These are phyloP conservation scores for Saccharomycopsis guyanensis DNA, from an alignment of 805 yeast species.

Conservation along the genomic window DNA sequence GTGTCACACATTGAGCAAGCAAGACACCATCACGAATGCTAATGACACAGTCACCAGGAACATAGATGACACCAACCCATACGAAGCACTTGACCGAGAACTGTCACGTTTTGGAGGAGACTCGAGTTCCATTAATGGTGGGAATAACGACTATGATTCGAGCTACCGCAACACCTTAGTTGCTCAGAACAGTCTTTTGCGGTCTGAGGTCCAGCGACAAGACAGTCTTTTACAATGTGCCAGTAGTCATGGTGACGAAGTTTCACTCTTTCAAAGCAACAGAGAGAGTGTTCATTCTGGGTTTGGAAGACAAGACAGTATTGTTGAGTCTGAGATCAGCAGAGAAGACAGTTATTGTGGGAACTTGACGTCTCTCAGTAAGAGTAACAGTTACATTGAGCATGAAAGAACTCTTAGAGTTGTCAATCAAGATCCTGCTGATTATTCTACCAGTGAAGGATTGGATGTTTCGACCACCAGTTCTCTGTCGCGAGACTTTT, in stretches of 20 bases:
- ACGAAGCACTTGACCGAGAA: background rate
- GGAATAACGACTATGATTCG: too few relatives aligned
- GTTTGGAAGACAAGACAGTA: background rate
- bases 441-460: background rate
- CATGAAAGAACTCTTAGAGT: background rate
- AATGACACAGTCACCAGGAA: background rate
- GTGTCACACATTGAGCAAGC: background rate
- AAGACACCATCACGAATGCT: background rate
- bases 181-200: background rate
- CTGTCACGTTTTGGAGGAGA: background rate
- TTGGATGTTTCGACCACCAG: background rate
- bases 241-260: too few relatives aligned
- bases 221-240: background rate
- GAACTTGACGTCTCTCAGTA: background rate
- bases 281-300: too few relatives aligned
- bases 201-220: background rate
- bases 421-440: background rate
- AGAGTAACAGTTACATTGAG: background rate
- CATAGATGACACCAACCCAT: background rate
- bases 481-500: constrained; percentile 17
- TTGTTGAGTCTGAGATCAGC: background rate
- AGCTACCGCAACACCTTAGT: background rate
- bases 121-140: too few relatives aligned
- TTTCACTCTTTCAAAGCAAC: too few relatives aligned
- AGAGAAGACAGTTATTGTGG: background rate